Percentiles rank a stretch among this genome's conserved stretches.
Evolutionary conservation across 768 basidiomycete species (phyloP).

Genomic region (Gloeopeniophorella convolvens): DNA sequence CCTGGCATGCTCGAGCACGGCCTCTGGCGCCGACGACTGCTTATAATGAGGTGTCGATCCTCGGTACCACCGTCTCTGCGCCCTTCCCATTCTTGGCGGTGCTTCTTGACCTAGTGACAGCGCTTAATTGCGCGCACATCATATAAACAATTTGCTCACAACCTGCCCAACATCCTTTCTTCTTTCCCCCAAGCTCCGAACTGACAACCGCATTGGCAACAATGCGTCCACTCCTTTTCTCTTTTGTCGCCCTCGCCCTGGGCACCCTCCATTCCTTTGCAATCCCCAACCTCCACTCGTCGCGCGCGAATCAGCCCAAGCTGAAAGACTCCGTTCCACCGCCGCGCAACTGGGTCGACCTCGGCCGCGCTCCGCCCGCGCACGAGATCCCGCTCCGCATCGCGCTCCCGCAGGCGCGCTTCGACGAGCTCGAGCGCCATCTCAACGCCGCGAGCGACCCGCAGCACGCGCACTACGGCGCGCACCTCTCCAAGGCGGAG

Average conservation of each 20-base stretch:
- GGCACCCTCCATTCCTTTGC: neutral
- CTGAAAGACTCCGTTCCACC: slow-evolving; percentile 21
- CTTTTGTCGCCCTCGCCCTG: neutral
- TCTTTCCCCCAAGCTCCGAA: neutral
- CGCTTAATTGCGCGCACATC: no score
- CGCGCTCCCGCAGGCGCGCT: slow-evolving; percentile 22
- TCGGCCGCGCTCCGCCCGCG: slow-evolving; percentile 37
- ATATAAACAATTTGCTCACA: no score
- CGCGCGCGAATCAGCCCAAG: neutral
- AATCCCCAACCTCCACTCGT: neutral
- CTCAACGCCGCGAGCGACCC: slow-evolving; percentile 25
- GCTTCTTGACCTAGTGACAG: no score
- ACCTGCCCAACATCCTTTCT: neutral
- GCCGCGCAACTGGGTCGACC: slow-evolving; percentile 45
- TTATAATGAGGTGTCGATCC: no score
- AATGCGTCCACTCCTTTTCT: slow-evolving; percentile 13
- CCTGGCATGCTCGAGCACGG: no score
- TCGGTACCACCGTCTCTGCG: no score
- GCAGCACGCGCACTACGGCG: slow-evolving; percentile 25
- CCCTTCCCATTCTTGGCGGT: no score
- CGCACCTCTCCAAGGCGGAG: slow-evolving; percentile 53
- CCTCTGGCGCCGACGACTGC: no score
- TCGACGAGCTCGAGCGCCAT: slow-evolving; percentile 21
- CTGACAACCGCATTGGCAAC: no score
- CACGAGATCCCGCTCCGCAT: slow-evolving; percentile 45